A percentile compares a stretch with the other conserved stretches of the same genome.
These are phyloP conservation scores for Westerdykella ornata DNA, from an alignment of 2,329 filamentous ascomycete species.

Conservation along the genomic window DNA sequence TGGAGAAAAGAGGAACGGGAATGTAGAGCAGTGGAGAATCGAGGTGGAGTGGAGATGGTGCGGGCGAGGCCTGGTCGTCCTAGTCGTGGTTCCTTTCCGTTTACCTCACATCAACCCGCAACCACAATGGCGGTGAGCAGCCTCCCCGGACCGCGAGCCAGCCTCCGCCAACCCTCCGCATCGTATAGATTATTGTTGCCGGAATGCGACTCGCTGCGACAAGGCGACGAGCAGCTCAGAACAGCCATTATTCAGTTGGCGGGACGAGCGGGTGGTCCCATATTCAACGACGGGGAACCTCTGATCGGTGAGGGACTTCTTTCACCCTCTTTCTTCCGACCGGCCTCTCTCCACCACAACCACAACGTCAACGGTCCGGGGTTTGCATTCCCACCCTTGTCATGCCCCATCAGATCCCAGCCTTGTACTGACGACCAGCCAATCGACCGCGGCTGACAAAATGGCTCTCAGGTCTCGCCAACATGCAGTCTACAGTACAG, in stretches of 20 bases:
- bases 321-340: background rate
- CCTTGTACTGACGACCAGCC: too few species aligned
- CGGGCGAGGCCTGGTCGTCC: background rate
- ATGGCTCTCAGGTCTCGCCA: too few species aligned
- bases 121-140: background rate
- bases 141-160: background rate
- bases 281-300: background rate
- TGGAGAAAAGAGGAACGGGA: background rate
- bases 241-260: too few species aligned
- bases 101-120: background rate
- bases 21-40: background rate
- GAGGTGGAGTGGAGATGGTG: slow-evolving; percentile 1
- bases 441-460: too few species aligned
- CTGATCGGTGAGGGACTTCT: background rate
- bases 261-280: background rate
- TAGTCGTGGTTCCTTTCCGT: background rate
- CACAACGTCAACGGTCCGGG: too few species aligned
- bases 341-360: background rate
- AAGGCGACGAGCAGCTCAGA: too few species aligned
- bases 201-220: too few species aligned
- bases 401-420: too few species aligned
- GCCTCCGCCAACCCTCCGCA: too few species aligned
- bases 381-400: too few species aligned
- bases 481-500: too few species aligned
- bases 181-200: too few species aligned